Base-by-base conservation (phyloP, 73 alveolate species). In the Blepharisma stoltei region DNA sequence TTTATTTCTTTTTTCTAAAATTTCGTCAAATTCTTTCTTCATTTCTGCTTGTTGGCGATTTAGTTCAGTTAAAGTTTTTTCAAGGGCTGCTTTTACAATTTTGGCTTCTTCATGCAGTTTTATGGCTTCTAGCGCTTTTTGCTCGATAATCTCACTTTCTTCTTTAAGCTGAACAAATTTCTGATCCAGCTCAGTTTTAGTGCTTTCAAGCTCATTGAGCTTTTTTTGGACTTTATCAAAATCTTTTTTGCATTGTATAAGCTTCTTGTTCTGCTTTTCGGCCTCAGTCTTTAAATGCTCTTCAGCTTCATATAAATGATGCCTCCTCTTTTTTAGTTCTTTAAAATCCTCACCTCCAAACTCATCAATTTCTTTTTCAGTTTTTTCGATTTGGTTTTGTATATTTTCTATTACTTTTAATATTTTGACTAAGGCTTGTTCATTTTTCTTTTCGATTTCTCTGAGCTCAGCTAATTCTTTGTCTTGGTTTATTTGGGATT, bases 301-400 rank as follows among this genome's bases (percentile, higher is more conserved):
- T 60, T 60, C 73, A 9, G 37, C 14, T 60, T 14, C 14, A 14
- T n/a, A 8, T 18, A 20, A 38, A 18, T 18, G 37, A 18, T 60
- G 18, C 49, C 2, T 68, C 6, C 78, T 47, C 54, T 54, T 55
- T 71, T 70, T 71, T 71, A 78, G 67, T 79, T 80, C 78, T 78
- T 53, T 52, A 38, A 54, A 41, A 68, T 54, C 77, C 41, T 83
- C 76, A 46, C 84, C 70, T 41, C 69, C 67, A 23, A 78, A 81
- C 21, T 81, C 88, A 46, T 88, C 82, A 53, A 67, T 49, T 11
- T 84, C 43, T 54, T 37, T 70, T 41, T 81, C 88, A 14, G 52
- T 53, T 7, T 76, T 46, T 11, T 46, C 79, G 21, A 81, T 41
- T 20, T 53, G 68, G 49, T 54, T 41, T 46, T 70, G 68, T 71